Evolutionary conservation across 139 green algal genomes (phyloP), one percentile per base, ranked within the genome.

Genomic region (Chlorella vulgaris): DNA sequence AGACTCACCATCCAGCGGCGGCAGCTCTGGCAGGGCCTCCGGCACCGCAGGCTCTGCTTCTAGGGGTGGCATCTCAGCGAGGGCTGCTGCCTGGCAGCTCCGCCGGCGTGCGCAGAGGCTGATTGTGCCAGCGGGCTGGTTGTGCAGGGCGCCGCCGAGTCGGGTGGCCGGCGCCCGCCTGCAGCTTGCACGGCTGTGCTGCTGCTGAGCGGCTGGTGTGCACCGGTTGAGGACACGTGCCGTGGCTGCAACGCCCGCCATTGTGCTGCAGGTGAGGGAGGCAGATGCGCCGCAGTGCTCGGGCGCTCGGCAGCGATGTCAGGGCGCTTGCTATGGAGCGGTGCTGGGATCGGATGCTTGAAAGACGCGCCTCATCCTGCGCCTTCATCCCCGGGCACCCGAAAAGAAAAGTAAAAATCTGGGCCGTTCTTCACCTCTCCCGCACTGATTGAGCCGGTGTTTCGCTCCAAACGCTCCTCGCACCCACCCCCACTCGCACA

Each of bases 1-100:
- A 10, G 1, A 0, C 73, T 79, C 73, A 79, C 73, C 73, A 33
- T 79, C 53, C 0, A 79, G 73, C 24, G 73, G 73, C 33, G 73
- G 35, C 33, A 79, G 53, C 51, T 67, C 29, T 15, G 36, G 51
- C 31, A 79, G 73, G 15, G 53, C 4, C 0, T 50, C 61, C 15
- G 73, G 47, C 70, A 60, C 18, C 7, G 39, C 26, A 19, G 68
- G 29, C 5, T n/a, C 68, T 35, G 68, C 40, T 58, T 38, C 68
- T 26, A 36, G 26, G 10, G 68, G 19, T 31, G 15, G 18, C 22
- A n/a, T n/a, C 55, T 65, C 55, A 65, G 55, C 21, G 18, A 65
- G 15, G 18, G 22, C 55, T 8, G 55, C 55, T 31, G 55, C 55
- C 55, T 65, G 55, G 18, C 55, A 65, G 55, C 15, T 65, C 18